Base-by-base conservation (phyloP, 305 asterid species). In the Ruellia speciosa region DNA sequence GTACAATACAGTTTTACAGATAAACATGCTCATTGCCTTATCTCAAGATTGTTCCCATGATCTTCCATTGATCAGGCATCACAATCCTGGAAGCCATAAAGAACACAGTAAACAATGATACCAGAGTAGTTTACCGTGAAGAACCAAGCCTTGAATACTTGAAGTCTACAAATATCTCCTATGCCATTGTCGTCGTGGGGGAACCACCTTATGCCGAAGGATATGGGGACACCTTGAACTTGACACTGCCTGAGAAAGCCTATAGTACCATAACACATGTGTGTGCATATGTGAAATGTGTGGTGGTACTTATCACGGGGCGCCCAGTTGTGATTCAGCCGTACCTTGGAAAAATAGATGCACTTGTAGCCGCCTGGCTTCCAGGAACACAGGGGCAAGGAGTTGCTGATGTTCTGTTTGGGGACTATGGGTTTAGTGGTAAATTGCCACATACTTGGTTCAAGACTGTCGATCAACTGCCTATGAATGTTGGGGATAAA, bases 301-400 rank as follows among this genome's bases (percentile, higher is more conserved):
- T 56, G 33, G 61, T 56, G 31, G 50, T 56, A 13, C 16, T 56
- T 1, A 37, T 56, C 5, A 56, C 61, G 0, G 61, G 61, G 9
- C 39, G 61, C n/a, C 61, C 61, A 12, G 61, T 56, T 14, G 61
- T 56, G 14, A 56, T 56, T 14, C 49, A 56, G 14, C 50, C 61
- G 50, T 56, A 56, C 14, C 18, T 56, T 34, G 1, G 0, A 8
- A 16, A n/a, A 11, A 56, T 56, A 6, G 61, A 56, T 56, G 61
- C 49, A 9, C 28, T 56, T n/a, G 50, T 56, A 3, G 61, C 61
- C 0, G 61, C 61, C 0, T 56, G 61, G 61, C 50, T 56, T 2
- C 61, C 61, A 19, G 61, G 61, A 9, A n/a, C 49, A 0, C 49
- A 56, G 14, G 61, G 61, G 9, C 50, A 35, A 5, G 61, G 61